These are phyloP conservation scores for Naganishia sp. DNA, from an alignment of 1,284 basidiomycete genomes.

Conservation along the genomic window DNA sequence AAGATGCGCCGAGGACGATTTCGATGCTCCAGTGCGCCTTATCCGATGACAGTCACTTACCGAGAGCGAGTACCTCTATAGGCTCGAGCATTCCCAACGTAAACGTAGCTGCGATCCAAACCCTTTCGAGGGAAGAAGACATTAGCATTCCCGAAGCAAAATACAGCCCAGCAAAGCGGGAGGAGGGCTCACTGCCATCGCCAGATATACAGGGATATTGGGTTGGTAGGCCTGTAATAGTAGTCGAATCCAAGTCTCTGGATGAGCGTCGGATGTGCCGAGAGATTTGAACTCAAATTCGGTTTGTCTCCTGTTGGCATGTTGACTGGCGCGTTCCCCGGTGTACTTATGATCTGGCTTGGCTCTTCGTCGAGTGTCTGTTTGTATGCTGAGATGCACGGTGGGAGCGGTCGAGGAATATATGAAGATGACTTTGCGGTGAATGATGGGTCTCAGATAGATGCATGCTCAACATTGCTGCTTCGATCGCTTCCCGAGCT, in stretches of 20 bases:
- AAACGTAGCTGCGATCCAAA: constrained; percentile 47
- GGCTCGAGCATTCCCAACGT: constrained; percentile 51
- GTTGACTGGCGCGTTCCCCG: neutral
- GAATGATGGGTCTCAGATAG: too few species aligned
- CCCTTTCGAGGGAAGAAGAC: constrained; percentile 35
- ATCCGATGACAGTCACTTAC: constrained; percentile 38
- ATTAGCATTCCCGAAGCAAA: neutral
- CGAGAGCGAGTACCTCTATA: constrained; percentile 50
- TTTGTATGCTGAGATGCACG: too few species aligned
- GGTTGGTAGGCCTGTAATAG: constrained; percentile 21
- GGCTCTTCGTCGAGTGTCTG: too few species aligned
- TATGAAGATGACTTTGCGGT: too few species aligned
- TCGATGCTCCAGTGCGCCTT: too few species aligned
- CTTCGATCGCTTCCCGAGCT: too few species aligned
- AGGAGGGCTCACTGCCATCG: constrained; percentile 3
- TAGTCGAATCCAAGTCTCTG: constrained; percentile 22
- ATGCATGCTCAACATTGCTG: too few species aligned
- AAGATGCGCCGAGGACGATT: neutral
- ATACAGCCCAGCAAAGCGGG: neutral
- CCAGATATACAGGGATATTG: constrained; percentile 21
- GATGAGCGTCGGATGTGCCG: constrained; percentile 18
- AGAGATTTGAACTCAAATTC: constrained; percentile 20
- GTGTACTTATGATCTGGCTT: too few species aligned
- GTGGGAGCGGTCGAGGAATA: too few species aligned
- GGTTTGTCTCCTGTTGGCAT: constrained; percentile 12